Conservation (phyloP, 2,329 filamentous ascomycete genomes). For the Westerdykella aurantiaca region DNA sequence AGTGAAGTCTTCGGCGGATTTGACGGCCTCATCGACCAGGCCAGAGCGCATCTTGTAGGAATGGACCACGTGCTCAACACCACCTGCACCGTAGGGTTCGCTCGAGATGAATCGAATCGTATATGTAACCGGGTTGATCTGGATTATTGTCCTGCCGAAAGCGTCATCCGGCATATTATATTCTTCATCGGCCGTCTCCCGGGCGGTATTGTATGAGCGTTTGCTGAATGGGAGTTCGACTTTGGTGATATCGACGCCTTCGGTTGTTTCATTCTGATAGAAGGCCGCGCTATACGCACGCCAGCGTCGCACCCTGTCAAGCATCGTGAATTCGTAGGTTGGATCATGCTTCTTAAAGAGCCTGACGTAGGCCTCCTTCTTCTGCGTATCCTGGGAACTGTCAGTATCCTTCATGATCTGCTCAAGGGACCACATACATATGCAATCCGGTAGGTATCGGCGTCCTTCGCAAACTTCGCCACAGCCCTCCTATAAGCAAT, state of each 20-base stretch:
- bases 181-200: constrained; percentile 27
- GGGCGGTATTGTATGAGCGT: constrained; percentile 31
- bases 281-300: constrained; percentile 94
- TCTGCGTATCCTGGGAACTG: constrained; percentile 47
- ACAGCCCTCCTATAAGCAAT: constrained; percentile 87
- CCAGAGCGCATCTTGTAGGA: constrained; percentile 31
- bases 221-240: constrained; percentile 41
- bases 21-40: constrained; percentile 29
- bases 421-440: constrained; percentile 61
- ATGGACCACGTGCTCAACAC: constrained; percentile 39
- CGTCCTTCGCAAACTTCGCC: constrained; percentile 87
- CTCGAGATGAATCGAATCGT: constrained; percentile 40
- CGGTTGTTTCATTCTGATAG: constrained; percentile 78
- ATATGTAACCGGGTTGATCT: constrained; percentile 42
- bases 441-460: constrained; percentile 81
- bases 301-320: constrained; percentile 63
- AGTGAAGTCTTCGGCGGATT: constrained; percentile 30
- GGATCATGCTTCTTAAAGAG: constrained; percentile 83
- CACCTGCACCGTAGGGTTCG: constrained; percentile 27
- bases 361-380: constrained; percentile 68
- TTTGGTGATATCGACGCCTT: constrained; percentile 32
- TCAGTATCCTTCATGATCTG: constrained; percentile 18
- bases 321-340: constrained; percentile 68
- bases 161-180: constrained; percentile 36
- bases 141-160: constrained; percentile 33